Evolutionary conservation across 768 basidiomycete species (phyloP), one percentile per base, ranked within the genome.

Genomic region (Tylopilus balloui): DNA sequence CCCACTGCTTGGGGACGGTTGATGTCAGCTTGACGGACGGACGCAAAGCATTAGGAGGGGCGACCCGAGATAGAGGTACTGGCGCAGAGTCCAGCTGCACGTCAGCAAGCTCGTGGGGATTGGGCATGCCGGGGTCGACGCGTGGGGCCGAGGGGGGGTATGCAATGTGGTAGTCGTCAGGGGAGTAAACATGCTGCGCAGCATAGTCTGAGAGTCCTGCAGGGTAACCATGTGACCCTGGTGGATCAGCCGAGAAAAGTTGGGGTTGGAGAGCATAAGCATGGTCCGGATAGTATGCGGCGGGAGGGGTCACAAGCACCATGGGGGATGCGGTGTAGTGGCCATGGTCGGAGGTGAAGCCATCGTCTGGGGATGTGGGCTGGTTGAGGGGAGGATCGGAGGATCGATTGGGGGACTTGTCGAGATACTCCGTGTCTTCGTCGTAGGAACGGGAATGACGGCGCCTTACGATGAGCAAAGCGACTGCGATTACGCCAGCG

Each of bases 401-500:
- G 32, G 47, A 47, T 12, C 31, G 7, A 13, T 58, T 47, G 25
- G 50, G 55, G 0, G 47, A 29, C 41, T 59, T 67, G 45, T 61
- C 66, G 19, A 68, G 56, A 42, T 45, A 64, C 40, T 68, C 66
- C 29, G 56, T 54, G 24, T 67, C 64, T 14, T 70, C 64, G 5
- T 65, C 62, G 12, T 57, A 50, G 1, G 42, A n/a, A 6, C 43
- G 52, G 9, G 65, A 55, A 25, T 12, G 58, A 38, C 67, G 69
- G n/a, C 65, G 65, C 53, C 57, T 65, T 31, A 59, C 54, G 43
- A 68, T 54, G 47, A 70, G 35, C 44, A 69, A 49, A 5, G 58
- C 50, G 40, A 56, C 51, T 25, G 60, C 66, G 19, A 69, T 55
- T 42, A 75, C 24, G 17, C 64, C 54, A 17, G 64, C 69, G 36